These are phyloP conservation scores for Acorus calamus DNA, from an alignment of 106 monocot species.

Conservation along the genomic window DNA sequence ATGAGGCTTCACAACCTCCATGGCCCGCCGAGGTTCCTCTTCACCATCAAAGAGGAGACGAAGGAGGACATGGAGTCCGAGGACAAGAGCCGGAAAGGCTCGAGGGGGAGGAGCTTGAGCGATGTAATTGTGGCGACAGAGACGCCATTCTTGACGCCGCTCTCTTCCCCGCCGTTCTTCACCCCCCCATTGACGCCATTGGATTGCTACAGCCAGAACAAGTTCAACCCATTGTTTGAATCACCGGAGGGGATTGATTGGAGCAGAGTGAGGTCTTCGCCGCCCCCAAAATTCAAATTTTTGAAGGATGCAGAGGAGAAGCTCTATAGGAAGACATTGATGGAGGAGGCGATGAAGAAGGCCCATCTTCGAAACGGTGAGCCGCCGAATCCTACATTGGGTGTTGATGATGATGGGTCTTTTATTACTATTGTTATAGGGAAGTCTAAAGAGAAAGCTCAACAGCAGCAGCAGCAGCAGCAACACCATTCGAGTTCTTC, in stretches of 20 bases:
- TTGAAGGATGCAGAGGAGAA: conserved; percentile 26
- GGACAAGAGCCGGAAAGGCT: conserved; percentile 10
- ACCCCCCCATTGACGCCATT: conserved; percentile 16
- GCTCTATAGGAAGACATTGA: conserved; percentile 16
- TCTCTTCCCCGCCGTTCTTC: conserved; percentile 21
- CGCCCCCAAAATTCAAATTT: conserved; percentile 27
- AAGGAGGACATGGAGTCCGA: conserved; percentile 24
- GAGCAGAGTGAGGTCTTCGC: conserved; percentile 7
- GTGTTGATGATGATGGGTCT: conserved; percentile 23
- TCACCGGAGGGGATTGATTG: not conserved
- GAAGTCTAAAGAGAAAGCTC: conserved; percentile 37
- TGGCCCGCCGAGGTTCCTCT: conserved; percentile 11
- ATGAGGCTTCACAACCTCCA: conserved; percentile 10
- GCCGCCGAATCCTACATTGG: too few relatives aligned
- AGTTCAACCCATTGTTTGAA: conserved; percentile 18
- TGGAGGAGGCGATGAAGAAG: conserved; percentile 12
- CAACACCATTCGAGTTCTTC: conserved; percentile 27
- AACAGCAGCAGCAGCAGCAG: conserved; percentile 6
- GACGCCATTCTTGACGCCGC: conserved; percentile 16
- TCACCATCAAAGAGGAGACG: conserved; percentile 24
- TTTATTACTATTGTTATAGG: conserved; percentile 43
- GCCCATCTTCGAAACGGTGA: too few relatives aligned
- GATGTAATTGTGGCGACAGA: conserved; percentile 2
- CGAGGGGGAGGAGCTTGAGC: conserved; percentile 3
- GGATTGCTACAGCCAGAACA: conserved; percentile 3